Evolutionary conservation across 2,329 filamentous ascomycete species (phyloP), one percentile per base, ranked within the genome.

Genomic region (Davidsoniella neocaledoniae): DNA sequence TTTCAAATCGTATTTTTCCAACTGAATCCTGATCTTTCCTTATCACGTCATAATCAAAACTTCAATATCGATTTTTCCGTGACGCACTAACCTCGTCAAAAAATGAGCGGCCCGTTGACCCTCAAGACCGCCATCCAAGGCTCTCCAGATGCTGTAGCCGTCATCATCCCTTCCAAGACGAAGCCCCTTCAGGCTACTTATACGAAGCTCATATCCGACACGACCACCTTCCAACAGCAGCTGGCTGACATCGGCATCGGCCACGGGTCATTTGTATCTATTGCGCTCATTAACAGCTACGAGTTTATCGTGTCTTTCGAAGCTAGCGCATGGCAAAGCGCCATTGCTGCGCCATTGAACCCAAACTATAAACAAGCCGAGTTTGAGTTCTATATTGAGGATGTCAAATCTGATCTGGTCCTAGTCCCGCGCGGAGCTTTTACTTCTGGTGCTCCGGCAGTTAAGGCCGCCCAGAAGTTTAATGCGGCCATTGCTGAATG

Each of bases 311-410:
- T 91, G 51, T 79, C 85, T 2, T 94, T 93, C 66, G 74, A 93
- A 42, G 86, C 85, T n/a, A 74, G 79, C 16, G 77, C 84, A n/a
- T 86, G 81, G 77, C 86, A 91, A 68, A 76, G 86, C 58, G 83
- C 72, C 26, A 81, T 91, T 57, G 86, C 86, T 6, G 86, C 86
- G 2, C 86, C 86, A n/a, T 69, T 94, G 56, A 93, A 94, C 64
- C 79, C 86, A 39, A 81, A 80, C 42, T 93, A 93, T 70, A 93
- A 88, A 68, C 84, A 91, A 65, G 80, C 80, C 51, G 86, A 93
- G 64, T 91, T 90, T 62, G 86, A 91, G 63, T 93, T 93, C 66
- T 93, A 91, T 65, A 90, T 94, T 59, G 81, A 87, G 56, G 86
- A 94, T 61, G 71, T 93, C 57, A 84, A 80, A 61, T 90, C 86